phyloP scores from a whole-genome alignment of 257 asterid species.

The Primulina huaijiensis region DNA sequence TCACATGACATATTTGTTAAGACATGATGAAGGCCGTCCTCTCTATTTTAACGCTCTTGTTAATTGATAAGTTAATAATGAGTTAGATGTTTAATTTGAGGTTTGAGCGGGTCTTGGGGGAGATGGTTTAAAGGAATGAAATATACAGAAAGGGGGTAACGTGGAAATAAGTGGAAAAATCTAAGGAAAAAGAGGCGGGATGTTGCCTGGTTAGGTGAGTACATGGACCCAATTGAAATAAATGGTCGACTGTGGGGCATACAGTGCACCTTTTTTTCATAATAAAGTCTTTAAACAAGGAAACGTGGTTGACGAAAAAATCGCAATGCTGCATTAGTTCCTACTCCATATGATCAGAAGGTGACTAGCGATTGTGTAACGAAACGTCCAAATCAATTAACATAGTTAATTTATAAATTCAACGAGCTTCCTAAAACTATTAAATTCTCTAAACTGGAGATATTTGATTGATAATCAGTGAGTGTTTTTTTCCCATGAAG shows the following conservation, averaged over 20 bases:
- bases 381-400: too few relatives aligned
- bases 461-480: too few relatives aligned
- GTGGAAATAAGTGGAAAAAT: slow-evolving; percentile 23
- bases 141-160: slow-evolving; percentile 24
- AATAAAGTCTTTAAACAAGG: background rate
- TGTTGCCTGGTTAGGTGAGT: slow-evolving; percentile 48
- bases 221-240: slow-evolving; percentile 38
- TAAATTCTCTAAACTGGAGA: too few relatives aligned
- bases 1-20: background rate
- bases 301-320: background rate
- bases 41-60: background rate
- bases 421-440: too few relatives aligned
- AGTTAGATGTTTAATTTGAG: background rate
- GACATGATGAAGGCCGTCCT: background rate
- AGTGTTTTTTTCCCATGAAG: too few relatives aligned
- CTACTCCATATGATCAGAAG: too few relatives aligned
- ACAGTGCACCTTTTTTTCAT: slow-evolving; percentile 1
- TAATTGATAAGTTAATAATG: background rate
- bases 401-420: too few relatives aligned
- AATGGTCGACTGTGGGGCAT: slow-evolving; percentile 35
- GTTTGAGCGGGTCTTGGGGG: slow-evolving; percentile 38
- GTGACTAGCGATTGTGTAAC: too few relatives aligned
- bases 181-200: slow-evolving; percentile 34
- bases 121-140: background rate
- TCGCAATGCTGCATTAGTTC: too few relatives aligned